Evolutionary conservation across 116 monocot species (phyloP).

Genomic region (Posidonia oceanica): DNA sequence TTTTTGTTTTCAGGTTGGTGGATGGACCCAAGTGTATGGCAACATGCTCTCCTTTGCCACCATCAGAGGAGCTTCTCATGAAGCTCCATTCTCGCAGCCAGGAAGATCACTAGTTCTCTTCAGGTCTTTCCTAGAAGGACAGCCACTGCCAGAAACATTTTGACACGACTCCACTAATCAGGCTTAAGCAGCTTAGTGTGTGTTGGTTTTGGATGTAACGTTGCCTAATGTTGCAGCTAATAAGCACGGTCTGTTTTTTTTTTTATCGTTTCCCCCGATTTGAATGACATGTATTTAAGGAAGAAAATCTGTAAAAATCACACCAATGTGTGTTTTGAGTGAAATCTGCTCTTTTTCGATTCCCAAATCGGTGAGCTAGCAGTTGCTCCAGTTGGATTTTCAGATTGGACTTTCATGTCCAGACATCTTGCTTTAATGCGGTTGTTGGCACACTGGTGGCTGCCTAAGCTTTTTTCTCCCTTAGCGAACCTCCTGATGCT

Average conservation of each 20-base stretch:
- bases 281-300: neutral
- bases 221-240: neutral
- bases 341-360: neutral
- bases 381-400: too few species aligned
- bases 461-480: too few species aligned
- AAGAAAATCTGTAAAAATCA: neutral
- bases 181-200: neutral
- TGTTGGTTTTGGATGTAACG: neutral
- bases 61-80: constrained; percentile 92
- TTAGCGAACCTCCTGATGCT: too few species aligned
- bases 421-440: neutral
- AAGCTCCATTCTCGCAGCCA: constrained; percentile 97
- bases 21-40: constrained; percentile 95
- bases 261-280: too few species aligned
- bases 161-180: constrained; percentile 1
- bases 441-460: too few species aligned
- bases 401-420: neutral
- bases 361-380: neutral
- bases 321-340: neutral
- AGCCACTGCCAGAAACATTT: constrained; percentile 74
- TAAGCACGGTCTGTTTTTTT: neutral
- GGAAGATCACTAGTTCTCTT: constrained; percentile 81
- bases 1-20: constrained; percentile 54
- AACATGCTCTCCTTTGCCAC: constrained; percentile 79
- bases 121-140: constrained; percentile 51